Evolutionary conservation across 495 filamentous ascomycete species (phyloP).

Genomic region (Aspergillus affinis): DNA sequence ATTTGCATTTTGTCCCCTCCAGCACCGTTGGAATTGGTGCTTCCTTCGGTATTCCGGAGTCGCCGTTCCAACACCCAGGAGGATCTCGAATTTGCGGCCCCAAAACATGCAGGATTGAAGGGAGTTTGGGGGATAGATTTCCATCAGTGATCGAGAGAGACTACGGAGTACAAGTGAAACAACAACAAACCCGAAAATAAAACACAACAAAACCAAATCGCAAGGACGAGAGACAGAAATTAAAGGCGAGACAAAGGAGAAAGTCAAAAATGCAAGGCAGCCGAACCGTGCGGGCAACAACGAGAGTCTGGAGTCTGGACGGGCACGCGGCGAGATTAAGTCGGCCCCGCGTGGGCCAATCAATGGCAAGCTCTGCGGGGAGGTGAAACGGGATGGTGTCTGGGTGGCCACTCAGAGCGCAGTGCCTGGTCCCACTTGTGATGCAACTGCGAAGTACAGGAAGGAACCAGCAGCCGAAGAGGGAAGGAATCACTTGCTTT

Average conservation of each 20-base stretch:
- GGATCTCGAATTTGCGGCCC: not conserved
- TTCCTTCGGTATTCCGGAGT: not conserved
- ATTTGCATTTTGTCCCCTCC: not conserved
- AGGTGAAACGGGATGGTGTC: not conserved
- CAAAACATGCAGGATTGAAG: not conserved
- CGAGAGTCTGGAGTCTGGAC: not conserved
- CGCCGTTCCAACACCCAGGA: not conserved
- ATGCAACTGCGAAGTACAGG: not conserved
- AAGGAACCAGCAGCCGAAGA: not conserved
- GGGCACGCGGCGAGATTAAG: conserved; percentile 8
- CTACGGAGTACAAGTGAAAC: not conserved
- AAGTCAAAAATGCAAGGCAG: not conserved
- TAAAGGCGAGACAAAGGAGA: not conserved
- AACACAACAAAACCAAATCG: not conserved
- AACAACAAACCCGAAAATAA: not conserved
- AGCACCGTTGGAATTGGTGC: too few species aligned
- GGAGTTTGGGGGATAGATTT: too few species aligned
- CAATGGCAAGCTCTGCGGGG: not conserved
- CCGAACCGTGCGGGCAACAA: not conserved
- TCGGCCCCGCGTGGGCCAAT: not conserved
- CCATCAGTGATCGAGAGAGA: too few species aligned
- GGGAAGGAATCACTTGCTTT: not conserved
- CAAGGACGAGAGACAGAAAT: not conserved
- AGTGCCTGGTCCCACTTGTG: not conserved
- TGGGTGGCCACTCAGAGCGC: not conserved